Evolutionary conservation across 805 yeast genomes (phyloP).

Genomic region (Yarrowia keelungensis): DNA sequence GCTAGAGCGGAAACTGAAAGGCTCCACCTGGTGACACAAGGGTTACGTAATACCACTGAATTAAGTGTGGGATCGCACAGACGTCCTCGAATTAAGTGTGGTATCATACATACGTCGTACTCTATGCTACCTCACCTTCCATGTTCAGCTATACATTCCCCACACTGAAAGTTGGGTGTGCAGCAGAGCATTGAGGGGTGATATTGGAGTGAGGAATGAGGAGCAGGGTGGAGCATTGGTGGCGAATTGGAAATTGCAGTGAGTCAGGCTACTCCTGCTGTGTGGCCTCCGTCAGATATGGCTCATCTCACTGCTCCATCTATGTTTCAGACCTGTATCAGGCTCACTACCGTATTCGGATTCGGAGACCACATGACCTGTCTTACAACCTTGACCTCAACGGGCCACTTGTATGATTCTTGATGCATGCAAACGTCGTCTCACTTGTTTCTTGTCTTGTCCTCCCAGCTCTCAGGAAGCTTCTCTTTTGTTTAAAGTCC

Average conservation of each 20-base stretch:
- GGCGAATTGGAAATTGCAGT: background rate
- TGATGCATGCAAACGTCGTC: background rate
- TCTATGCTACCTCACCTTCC: background rate
- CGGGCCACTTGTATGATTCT: background rate
- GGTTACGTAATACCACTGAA: no score
- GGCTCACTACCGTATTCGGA: background rate
- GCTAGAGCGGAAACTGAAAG: background rate
- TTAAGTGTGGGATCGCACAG: no score
- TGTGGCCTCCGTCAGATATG: no score
- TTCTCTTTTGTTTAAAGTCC: constrained; percentile 32
- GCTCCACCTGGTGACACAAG: no score
- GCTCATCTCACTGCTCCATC: no score
- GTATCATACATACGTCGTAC: background rate
- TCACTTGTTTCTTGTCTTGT: constrained; percentile 20
- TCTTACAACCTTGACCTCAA: background rate
- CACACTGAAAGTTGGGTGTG: background rate
- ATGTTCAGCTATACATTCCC: constrained; percentile 9
- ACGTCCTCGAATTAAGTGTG: no score
- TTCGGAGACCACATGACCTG: constrained; percentile 12
- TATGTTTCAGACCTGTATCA: background rate
- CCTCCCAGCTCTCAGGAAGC: constrained; percentile 1
- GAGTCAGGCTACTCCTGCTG: no score
- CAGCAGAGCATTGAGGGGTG: no score
- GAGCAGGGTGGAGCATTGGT: background rate
- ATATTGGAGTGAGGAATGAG: no score